Evolutionary conservation across 768 basidiomycete genomes (phyloP), one percentile per base, ranked within the genome.

Genomic region (Amanita thiersii): DNA sequence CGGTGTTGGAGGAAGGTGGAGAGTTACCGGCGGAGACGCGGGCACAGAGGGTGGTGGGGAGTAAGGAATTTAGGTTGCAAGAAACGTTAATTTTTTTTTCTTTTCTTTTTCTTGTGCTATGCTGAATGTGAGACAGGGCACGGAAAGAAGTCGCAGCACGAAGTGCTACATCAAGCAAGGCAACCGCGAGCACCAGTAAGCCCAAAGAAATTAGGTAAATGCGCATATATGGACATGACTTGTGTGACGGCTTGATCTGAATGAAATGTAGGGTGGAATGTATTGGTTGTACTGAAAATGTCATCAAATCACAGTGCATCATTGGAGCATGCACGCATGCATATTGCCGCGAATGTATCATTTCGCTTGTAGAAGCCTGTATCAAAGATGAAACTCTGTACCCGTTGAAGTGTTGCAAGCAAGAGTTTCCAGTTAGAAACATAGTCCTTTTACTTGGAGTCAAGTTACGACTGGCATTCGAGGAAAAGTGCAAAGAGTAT

Each of bases 401-500:
- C 39, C 53, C 53, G 2, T 19, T 54, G 25, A 48, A 49, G 39
- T 54, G 51, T 33, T 54, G 53, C 49, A 44, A 45, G 41, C 47
- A 46, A 17, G 32, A 45, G n/a, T 46, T 54, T 11, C 33, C 46
- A 3, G 2, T 30, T 3, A n/a, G 37, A 23, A 9, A 20, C 10
- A 19, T 54, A 11, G 28, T 31, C 8, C 18, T 30, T 6, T 20
- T 43, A 10, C 44, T 54, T 30, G 38, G 34, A 6, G 36, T 47
- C 19, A 18, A 10, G 4, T 4, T 46, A 4, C 34, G 50, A 4
- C 39, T 48, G 23, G 20, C 25, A 7, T 54, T 50, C 24, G 40
- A 47, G 19, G 20, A 30, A 2, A 54, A 54, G 26, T 29, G 35
- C 9, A 32, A 32, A 11, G 53, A 54, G 37, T 54, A 48, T 31